Conservation (phyloP, 345 rosid genomes). For the Dimocarpus longan region DNA sequence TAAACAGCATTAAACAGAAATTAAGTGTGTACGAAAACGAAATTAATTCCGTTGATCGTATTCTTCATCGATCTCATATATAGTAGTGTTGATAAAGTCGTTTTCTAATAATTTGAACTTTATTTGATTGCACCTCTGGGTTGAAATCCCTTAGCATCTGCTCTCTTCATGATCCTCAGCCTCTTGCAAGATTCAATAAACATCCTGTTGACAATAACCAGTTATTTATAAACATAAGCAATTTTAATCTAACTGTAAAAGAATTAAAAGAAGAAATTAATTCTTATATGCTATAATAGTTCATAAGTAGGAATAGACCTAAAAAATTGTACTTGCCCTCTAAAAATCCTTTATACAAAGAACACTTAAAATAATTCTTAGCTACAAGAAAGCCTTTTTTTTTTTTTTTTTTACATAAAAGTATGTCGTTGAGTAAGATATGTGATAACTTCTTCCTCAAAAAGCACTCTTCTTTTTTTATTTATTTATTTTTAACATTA, state of each 20-base stretch:
- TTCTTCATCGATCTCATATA: constrained; percentile 4
- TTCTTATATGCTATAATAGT: too few relatives aligned
- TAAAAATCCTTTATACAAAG: too few relatives aligned
- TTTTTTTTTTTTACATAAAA: not conserved
- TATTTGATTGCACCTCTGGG: constrained; percentile 3
- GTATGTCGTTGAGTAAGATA: too few relatives aligned
- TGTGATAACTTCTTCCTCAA: too few relatives aligned
- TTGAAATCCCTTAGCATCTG: constrained; percentile 38
- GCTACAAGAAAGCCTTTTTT: not conserved
- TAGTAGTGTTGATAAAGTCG: not conserved
- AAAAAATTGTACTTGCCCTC: too few relatives aligned
- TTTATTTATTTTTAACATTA: too few relatives aligned
- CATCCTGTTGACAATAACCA: constrained; percentile 41
- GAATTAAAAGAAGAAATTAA: too few relatives aligned
- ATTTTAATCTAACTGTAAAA: not conserved
- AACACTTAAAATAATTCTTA: too few relatives aligned
- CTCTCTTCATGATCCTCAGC: constrained; percentile 62
- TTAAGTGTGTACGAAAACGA: constrained; percentile 18
- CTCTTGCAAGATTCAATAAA: constrained; percentile 70
- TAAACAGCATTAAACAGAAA: constrained; percentile 17
- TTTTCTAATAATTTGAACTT: constrained; percentile 3
- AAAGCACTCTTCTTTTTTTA: too few relatives aligned
- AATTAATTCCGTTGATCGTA: constrained; percentile 15
- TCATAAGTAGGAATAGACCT: too few relatives aligned
- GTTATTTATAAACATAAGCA: not conserved